Percentiles rank a stretch among this genome's conserved stretches.
phyloP scores from a whole-genome alignment of 352 stramenopile genomes.

The Globisporangium cylindrosporum region DNA sequence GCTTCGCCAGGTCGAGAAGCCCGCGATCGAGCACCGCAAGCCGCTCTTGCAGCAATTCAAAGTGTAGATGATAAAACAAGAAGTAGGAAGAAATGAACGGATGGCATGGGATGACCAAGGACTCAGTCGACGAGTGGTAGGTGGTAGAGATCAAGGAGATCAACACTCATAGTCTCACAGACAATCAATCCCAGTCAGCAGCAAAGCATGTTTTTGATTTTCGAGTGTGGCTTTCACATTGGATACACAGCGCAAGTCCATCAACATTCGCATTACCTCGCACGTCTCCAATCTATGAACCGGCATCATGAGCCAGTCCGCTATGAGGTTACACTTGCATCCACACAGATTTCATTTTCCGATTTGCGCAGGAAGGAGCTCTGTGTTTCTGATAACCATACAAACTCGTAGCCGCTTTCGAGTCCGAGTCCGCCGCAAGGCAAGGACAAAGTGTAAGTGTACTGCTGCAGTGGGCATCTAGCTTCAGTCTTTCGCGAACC shows the following conservation, averaged over 20 bases:
- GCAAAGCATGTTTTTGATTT: background rate
- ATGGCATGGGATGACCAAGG: background rate
- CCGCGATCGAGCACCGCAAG: slow-evolving; percentile 56
- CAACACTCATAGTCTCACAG: background rate
- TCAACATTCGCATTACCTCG: background rate
- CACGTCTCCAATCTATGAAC: no score
- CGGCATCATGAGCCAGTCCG: no score
- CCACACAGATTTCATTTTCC: background rate
- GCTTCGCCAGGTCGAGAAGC: slow-evolving; percentile 81
- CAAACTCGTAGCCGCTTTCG: no score
- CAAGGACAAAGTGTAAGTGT: no score
- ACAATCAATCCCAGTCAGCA: background rate
- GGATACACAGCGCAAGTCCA: background rate
- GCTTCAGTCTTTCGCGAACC: background rate
- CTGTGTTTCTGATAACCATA: background rate
- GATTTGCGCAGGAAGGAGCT: background rate
- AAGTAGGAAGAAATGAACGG: background rate
- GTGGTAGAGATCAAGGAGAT: no score
- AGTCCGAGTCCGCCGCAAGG: no score
- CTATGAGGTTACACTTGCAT: background rate
- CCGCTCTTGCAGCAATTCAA: slow-evolving; percentile 44
- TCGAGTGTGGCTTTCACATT: background rate
- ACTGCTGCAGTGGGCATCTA: background rate
- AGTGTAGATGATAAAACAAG: slow-evolving; percentile 14
- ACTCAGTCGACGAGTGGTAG: background rate